Evolutionary conservation across 2,329 filamentous ascomycete species (phyloP), one percentile per base, ranked within the genome.

Genomic region (Nigrograna mackinnonii): DNA sequence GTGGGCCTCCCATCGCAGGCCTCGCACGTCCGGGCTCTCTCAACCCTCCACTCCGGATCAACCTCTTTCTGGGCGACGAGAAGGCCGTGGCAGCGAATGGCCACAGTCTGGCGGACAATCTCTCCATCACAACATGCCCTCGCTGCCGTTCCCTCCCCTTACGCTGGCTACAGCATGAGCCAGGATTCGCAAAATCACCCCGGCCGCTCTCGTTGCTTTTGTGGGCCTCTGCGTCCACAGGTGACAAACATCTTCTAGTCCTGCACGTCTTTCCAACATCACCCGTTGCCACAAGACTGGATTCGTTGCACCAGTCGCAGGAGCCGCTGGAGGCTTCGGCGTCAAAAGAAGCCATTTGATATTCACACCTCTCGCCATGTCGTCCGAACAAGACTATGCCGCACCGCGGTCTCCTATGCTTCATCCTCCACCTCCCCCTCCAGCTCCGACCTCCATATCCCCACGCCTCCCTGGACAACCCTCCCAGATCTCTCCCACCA

Each of bases 241-340:
- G 47, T 49, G 41, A 46, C 47, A 24, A 37, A 37, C 39, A 18
- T 17, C 39, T n/a, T 39, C 35, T 35, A 30, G 28, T 32, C 35
- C 46, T 47, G 46, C 49, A 43, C 42, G 38, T 26, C 38, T 47
- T 22, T 39, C 33, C 40, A 44, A 36, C 49, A 43, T 50, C 38
- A 47, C 46, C 46, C 44, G 35, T 40, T 34, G 26, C 31, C 35
- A 32, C 41, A 46, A 31, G 21, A 43, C 41, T 52, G 53, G 50
- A 59, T 60, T 47, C 49, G 46, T 40, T 35, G 45, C 38, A 39
- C 48, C 33, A 47, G 37, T 58, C 47, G 47, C 53, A 56, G 54
- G 53, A 65, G 60, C 62, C 61, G 60, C 63, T 58, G 55, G 47
- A 55, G 57, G 60, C 57, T 60, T 65, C 44, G 54, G 47, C 58